Base-by-base conservation (phyloP, 495 filamentous ascomycete genomes). In the Pseudevernia furfuracea region DNA sequence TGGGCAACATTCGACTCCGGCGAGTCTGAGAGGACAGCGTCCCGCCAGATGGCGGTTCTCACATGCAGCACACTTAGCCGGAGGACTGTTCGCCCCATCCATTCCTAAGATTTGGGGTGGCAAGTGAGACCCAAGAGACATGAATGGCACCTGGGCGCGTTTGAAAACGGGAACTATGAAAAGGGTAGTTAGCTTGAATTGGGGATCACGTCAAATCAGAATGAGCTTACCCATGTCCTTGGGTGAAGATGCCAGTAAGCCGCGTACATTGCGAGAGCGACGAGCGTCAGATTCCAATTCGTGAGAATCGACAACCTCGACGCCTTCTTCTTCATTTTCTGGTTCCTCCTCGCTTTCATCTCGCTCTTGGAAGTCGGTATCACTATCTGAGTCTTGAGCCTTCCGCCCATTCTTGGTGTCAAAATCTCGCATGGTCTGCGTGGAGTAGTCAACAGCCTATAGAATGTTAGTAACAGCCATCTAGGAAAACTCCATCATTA, bases 1-100 rank as follows among this genome's bases (percentile, higher is more conserved):
- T 12, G 78, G 79, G 69, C 88, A 91, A 61, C 77, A 71, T 68
- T 91, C 86, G 14, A 80, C 75, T 0, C 85, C 86, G 25, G 84
- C 82, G 9, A 76, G 32, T 68, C 84, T 87, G 49, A 90, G 75
- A 4, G 80, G 81, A 66, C 88, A 91, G 21, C 70, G 70, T 9
- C 89, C 89, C 12, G 70, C 65, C 3, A 74, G 70, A 70, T 91
- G 88, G 25, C 56, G 58, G 19, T 71, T 68, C 5, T 69, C 62
- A 73, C 88, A 91, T 23, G 80, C 84, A 3, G 76, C 62, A 67
- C 88, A 91, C n/a, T 59, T 58, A 37, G 60, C 68, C 38, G 53
- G 46, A 37, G 62, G 60, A 23, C 72, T 74, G 41, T 39, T 37
- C 43, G 41, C 43, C 7, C 49, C 39, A 41, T 43, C 39, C 59